Percentiles rank a stretch among this genome's conserved stretches.
These are phyloP conservation scores for Penicillium coprophilum DNA, from an alignment of 495 filamentous ascomycete species.

Conservation along the genomic window DNA sequence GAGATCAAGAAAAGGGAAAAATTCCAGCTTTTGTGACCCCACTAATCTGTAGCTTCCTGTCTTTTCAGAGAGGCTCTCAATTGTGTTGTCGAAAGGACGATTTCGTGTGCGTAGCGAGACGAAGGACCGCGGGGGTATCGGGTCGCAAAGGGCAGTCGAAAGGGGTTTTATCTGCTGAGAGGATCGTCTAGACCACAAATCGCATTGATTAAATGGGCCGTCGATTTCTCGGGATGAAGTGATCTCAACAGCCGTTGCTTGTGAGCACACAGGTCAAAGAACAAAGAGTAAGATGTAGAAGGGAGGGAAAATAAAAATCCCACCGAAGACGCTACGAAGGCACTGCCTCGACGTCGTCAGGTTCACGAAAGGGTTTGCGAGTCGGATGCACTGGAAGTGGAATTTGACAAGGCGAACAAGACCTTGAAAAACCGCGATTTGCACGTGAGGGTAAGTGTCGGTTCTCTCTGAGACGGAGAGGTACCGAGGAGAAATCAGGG, in stretches of 20 bases:
- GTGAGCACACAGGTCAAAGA: slow-evolving; percentile 13
- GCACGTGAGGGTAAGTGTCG: slow-evolving; percentile 20
- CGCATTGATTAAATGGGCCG: slow-evolving; percentile 29
- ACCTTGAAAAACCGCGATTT: slow-evolving; percentile 19
- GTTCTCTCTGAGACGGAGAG: slow-evolving; percentile 18
- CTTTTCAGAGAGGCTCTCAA: slow-evolving; percentile 28
- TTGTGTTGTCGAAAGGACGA: slow-evolving; percentile 4
- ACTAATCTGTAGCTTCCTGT: slow-evolving; percentile 33
- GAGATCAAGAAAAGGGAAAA: slow-evolving; percentile 26
- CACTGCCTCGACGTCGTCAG: slow-evolving; percentile 20
- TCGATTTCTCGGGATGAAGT: slow-evolving; percentile 2
- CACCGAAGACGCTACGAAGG: slow-evolving; percentile 16
- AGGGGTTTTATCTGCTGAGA: not conserved
- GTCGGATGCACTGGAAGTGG: slow-evolving; percentile 18
- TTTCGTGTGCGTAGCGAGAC: slow-evolving; percentile 10
- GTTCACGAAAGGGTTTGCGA: not conserved
- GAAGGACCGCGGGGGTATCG: slow-evolving; percentile 5
- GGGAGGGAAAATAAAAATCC: slow-evolving; percentile 5
- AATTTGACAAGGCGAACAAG: no score
- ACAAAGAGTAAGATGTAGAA: not conserved
- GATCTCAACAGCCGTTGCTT: slow-evolving; percentile 10
- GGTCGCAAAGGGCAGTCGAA: slow-evolving; percentile 2
- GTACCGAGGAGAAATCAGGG: slow-evolving; percentile 19
- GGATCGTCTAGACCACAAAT: slow-evolving; percentile 31
- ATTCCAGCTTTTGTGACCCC: slow-evolving; percentile 36